phyloP scores from a whole-genome alignment of 495 filamentous ascomycete genomes.

The Xylaria acuta region DNA sequence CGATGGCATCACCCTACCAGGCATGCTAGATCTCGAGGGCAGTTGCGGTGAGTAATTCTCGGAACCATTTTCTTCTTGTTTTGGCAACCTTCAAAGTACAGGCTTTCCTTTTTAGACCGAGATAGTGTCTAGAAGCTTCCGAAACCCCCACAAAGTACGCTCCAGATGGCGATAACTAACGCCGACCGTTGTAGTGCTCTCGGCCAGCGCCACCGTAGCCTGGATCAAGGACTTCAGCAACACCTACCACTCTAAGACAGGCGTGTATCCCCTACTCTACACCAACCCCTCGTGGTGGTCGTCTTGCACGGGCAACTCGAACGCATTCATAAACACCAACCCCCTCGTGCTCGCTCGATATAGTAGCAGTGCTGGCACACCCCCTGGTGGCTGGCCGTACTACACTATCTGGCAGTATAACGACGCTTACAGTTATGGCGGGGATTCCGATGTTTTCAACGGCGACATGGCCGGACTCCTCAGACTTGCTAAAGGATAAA shows the following conservation, averaged over 20 bases:
- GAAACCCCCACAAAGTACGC: too few relatives aligned
- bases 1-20: slow-evolving; percentile 68
- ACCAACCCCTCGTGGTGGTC: slow-evolving; percentile 68
- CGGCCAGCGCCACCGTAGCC: slow-evolving; percentile 57
- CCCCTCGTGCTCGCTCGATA: slow-evolving; percentile 67
- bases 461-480: slow-evolving; percentile 39
- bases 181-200: too few relatives aligned
- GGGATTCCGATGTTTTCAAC: slow-evolving; percentile 61
- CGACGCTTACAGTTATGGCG: slow-evolving; percentile 50
- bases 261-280: slow-evolving; percentile 66
- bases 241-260: slow-evolving; percentile 58
- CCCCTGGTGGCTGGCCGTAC: slow-evolving; percentile 65
- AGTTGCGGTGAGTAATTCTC: too few relatives aligned
- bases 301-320: slow-evolving; percentile 64
- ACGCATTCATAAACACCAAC: slow-evolving; percentile 56
- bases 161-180: too few relatives aligned
- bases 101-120: too few relatives aligned
- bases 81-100: too few relatives aligned
- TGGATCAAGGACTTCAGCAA: slow-evolving; percentile 68
- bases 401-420: slow-evolving; percentile 69
- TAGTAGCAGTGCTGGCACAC: slow-evolving; percentile 51
- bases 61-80: too few relatives aligned
- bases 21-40: slow-evolving; percentile 70
- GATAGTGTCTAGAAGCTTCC: too few relatives aligned
- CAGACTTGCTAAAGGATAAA: slow-evolving; percentile 23